Evolutionary conservation across 352 stramenopile genomes (phyloP).

Genomic region (Phytophthora nicotianae): DNA sequence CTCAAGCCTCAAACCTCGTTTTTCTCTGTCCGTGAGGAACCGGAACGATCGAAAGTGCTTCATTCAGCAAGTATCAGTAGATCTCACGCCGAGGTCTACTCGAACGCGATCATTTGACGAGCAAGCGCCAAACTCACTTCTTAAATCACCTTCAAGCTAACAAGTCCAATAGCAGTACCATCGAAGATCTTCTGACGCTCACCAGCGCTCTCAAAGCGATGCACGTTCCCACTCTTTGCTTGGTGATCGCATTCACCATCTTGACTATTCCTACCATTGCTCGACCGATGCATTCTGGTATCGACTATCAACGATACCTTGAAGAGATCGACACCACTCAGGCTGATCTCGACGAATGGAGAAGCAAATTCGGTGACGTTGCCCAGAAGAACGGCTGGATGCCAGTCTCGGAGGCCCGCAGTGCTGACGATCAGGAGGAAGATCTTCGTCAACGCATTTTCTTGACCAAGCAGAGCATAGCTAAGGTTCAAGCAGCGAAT

Average conservation of each 20-base stretch:
- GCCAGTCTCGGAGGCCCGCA: slow-evolving; percentile 38
- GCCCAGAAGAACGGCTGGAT: slow-evolving; percentile 47
- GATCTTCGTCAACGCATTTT: slow-evolving; percentile 58
- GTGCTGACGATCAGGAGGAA: slow-evolving; percentile 44
- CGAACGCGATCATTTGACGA: slow-evolving; percentile 5
- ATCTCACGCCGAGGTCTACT: no score
- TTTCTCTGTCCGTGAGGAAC: slow-evolving; percentile 24
- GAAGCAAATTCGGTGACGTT: slow-evolving; percentile 35
- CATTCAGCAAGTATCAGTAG: background rate
- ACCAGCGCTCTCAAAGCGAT: slow-evolving; percentile 10
- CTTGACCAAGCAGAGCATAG: slow-evolving; percentile 47
- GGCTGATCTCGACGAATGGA: slow-evolving; percentile 47
- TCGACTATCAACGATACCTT: slow-evolving; percentile 58
- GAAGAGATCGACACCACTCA: slow-evolving; percentile 42
- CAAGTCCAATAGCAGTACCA: slow-evolving; percentile 9
- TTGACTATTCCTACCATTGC: slow-evolving; percentile 5
- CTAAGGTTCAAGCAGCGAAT: slow-evolving; percentile 40
- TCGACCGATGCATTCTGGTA: slow-evolving; percentile 46
- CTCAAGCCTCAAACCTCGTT: slow-evolving; percentile 16
- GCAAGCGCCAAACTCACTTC: slow-evolving; percentile 20
- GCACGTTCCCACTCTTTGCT: slow-evolving; percentile 17
- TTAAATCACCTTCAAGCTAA: slow-evolving; percentile 23
- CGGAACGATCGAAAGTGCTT: slow-evolving; percentile 22
- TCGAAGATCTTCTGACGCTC: slow-evolving; percentile 12
- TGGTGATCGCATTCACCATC: slow-evolving; percentile 10